Evolutionary conservation across 305 asterid genomes (phyloP).

Genomic region (Fraxinus sp.): DNA sequence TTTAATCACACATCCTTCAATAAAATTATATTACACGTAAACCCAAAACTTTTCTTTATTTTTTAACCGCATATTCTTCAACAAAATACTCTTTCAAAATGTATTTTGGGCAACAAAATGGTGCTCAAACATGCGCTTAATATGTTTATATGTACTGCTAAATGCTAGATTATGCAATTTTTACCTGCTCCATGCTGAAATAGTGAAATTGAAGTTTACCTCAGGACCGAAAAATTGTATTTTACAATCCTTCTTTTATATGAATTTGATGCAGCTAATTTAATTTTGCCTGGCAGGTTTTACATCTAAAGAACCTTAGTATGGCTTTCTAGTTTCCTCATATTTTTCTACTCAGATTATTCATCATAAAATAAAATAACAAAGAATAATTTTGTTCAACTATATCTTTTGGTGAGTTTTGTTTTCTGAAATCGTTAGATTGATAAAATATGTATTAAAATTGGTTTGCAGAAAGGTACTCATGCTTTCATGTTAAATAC

Average conservation of each 20-base stretch:
- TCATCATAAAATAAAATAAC: not conserved
- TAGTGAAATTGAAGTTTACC: not conserved
- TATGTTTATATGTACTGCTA: not conserved
- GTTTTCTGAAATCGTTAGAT: not conserved
- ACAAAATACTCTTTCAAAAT: too few relatives aligned
- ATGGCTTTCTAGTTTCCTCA: slow-evolving; percentile 1
- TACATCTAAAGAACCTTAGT: slow-evolving; percentile 3
- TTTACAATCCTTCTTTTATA: not conserved
- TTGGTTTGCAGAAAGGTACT: slow-evolving; percentile 11
- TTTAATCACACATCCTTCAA: too few relatives aligned
- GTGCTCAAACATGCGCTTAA: too few relatives aligned
- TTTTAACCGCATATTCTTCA: too few relatives aligned
- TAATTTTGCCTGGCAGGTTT: not conserved
- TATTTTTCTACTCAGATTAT: not conserved
- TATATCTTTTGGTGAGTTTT: not conserved
- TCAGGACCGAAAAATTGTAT: not conserved
- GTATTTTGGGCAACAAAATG: too few relatives aligned
- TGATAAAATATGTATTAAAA: not conserved
- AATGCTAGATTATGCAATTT: not conserved
- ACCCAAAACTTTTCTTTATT: too few relatives aligned
- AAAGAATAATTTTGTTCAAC: not conserved
- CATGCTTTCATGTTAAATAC: slow-evolving; percentile 17
- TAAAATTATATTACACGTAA: too few relatives aligned
- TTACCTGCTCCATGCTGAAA: not conserved
- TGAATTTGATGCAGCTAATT: not conserved